Conservation (phyloP, 805 yeast genomes). For the Pichia deserticola region DNA sequence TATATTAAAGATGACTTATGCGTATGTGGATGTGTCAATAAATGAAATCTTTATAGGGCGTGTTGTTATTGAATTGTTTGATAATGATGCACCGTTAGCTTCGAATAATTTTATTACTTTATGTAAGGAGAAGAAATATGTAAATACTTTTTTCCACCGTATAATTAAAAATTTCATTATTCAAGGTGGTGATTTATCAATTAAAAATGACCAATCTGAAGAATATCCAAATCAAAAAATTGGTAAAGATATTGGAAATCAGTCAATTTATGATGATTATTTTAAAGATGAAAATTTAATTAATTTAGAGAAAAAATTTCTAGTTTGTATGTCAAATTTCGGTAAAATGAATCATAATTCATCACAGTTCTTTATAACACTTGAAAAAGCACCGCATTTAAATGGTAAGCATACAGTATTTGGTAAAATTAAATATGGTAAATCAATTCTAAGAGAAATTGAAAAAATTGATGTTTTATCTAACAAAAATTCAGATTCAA, state of each 20-base stretch:
- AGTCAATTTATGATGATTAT: conserved; percentile 9
- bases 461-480: conserved; percentile 44
- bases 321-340: conserved; percentile 59
- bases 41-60: conserved; percentile 42
- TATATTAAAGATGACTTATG: background rate
- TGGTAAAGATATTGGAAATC: conserved; percentile 35
- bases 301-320: conserved; percentile 38
- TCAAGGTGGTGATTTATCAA: conserved; percentile 55
- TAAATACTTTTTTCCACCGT: conserved; percentile 48
- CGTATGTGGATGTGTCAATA: conserved; percentile 35
- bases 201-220: conserved; percentile 25
- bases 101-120: conserved; percentile 42
- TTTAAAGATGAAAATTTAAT: conserved; percentile 54
- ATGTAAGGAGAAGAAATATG: conserved; percentile 35
- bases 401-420: conserved; percentile 71
- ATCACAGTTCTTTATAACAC: conserved; percentile 67
- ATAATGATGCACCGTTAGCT: conserved; percentile 49
- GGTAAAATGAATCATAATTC: conserved; percentile 44
- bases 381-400: conserved; percentile 65
- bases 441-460: conserved; percentile 58
- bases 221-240: conserved; percentile 22
- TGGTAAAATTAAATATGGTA: conserved; percentile 63
- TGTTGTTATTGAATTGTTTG: conserved; percentile 48
- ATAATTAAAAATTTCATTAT: conserved; percentile 62
- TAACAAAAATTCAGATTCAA: conserved; percentile 20